A percentile compares a stretch with the other conserved stretches of the same genome.
phyloP scores from a whole-genome alignment of 352 stramenopile species.

The Phytopythium vexans region DNA sequence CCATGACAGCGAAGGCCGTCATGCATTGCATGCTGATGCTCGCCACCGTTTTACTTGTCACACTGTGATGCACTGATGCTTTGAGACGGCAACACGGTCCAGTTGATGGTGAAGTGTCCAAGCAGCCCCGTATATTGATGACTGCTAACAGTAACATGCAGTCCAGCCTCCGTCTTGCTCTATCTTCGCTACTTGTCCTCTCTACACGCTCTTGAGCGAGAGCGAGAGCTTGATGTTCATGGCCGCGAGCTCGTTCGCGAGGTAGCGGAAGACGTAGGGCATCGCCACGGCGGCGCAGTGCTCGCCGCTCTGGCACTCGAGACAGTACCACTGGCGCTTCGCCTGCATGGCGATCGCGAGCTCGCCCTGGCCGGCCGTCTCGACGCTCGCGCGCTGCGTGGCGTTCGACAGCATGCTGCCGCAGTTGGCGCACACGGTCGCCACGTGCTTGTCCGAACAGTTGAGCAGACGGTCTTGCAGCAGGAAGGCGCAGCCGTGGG shows the following conservation, averaged over 20 bases:
- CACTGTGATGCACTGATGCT: no score
- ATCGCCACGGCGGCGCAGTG: slow-evolving; percentile 93
- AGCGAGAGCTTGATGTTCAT: slow-evolving; percentile 99
- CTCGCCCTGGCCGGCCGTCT: slow-evolving; percentile 79
- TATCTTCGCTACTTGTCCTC: background rate
- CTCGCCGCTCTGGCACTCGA: slow-evolving; percentile 85
- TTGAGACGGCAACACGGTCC: no score
- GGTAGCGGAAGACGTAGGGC: slow-evolving; percentile 99
- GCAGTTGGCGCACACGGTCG: slow-evolving; percentile 94
- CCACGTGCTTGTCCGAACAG: slow-evolving; percentile 98
- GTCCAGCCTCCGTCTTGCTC: no score
- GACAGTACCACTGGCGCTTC: slow-evolving; percentile 85
- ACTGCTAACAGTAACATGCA: no score
- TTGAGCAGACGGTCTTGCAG: slow-evolving; percentile 98
- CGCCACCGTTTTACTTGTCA: no score
- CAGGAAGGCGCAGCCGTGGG: slow-evolving; percentile 96
- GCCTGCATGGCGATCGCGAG: slow-evolving; percentile 86
- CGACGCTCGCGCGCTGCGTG: slow-evolving; percentile 80
- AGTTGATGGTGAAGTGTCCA: no score
- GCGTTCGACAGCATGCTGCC: slow-evolving; percentile 85
- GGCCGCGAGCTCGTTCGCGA: slow-evolving; percentile 98
- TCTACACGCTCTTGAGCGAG: slow-evolving; percentile 52
- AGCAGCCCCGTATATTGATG: no score
- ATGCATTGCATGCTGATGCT: no score
- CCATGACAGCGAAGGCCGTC: no score